Evolutionary conservation across 352 stramenopile genomes (phyloP).

Genomic region (Plasmopara halstedii): DNA sequence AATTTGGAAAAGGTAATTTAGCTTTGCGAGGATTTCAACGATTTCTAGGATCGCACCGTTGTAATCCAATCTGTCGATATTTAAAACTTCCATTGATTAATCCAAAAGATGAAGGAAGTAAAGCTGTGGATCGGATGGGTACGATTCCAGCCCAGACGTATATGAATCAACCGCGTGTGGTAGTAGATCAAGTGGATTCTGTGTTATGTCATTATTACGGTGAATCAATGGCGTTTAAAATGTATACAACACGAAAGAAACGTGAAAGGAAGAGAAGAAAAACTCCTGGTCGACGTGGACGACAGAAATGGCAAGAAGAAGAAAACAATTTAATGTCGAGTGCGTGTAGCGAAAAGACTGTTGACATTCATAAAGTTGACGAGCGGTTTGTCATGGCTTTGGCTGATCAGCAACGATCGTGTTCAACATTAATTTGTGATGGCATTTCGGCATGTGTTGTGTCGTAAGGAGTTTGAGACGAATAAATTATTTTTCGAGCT

Average conservation of each 20-base stretch:
- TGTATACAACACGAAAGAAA: slow-evolving; percentile 42
- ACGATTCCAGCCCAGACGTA: slow-evolving; percentile 63
- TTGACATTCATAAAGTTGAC: slow-evolving; percentile 3
- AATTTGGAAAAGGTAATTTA: slow-evolving; percentile 82
- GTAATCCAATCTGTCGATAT: slow-evolving; percentile 77
- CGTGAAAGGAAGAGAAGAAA: slow-evolving; percentile 24
- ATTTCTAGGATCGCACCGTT: slow-evolving; percentile 70
- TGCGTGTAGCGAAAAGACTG: slow-evolving; percentile 1
- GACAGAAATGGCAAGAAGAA: slow-evolving; percentile 6
- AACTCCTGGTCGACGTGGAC: slow-evolving; percentile 14
- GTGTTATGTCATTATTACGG: slow-evolving; percentile 71
- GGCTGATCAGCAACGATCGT: slow-evolving; percentile 26
- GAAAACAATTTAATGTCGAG: slow-evolving; percentile 8
- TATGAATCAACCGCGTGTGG: slow-evolving; percentile 53
- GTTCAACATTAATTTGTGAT: slow-evolving; percentile 25
- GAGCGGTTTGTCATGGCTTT: slow-evolving; percentile 16
- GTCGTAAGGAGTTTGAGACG: slow-evolving; percentile 20
- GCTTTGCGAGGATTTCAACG: slow-evolving; percentile 56
- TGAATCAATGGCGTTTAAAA: slow-evolving; percentile 61
- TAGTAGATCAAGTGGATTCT: slow-evolving; percentile 49
- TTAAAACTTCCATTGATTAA: slow-evolving; percentile 68
- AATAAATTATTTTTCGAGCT: too few relatives aligned
- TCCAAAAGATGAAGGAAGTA: slow-evolving; percentile 38
- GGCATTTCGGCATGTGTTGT: slow-evolving; percentile 22
- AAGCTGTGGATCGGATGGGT: slow-evolving; percentile 35